These are phyloP conservation scores for Artemisia argyi DNA, from an alignment of 129 eudicot species.

Conservation along the genomic window DNA sequence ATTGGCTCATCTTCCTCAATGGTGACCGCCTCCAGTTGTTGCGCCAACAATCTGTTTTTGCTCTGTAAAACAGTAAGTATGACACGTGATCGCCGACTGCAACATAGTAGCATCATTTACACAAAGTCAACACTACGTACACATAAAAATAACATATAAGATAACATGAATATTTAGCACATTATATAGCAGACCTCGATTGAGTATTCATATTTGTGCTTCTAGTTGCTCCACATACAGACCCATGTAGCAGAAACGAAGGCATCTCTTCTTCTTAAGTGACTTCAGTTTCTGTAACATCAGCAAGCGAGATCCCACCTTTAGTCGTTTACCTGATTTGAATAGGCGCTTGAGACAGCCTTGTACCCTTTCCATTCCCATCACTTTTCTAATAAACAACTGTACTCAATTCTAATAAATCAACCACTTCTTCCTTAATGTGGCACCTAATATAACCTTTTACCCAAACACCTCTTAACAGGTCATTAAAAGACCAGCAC, in stretches of 20 bases:
- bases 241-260: slow-evolving; percentile 72
- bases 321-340: no score
- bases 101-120: slow-evolving; percentile 7
- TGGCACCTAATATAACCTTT: no score
- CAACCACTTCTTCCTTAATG: no score
- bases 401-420: no score
- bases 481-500: no score
- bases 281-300: slow-evolving; percentile 93
- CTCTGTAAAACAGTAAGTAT: slow-evolving; percentile 82
- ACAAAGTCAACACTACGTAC: slow-evolving; percentile 3
- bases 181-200: slow-evolving; percentile 58
- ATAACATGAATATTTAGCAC: neutral
- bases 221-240: slow-evolving; percentile 76
- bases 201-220: slow-evolving; percentile 98
- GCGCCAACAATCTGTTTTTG: slow-evolving; percentile 48
- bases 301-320: slow-evolving; percentile 94
- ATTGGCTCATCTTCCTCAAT: no score
- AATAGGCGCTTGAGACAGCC: no score
- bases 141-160: slow-evolving; percentile 14
- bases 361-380: no score
- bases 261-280: slow-evolving; percentile 89
- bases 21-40: slow-evolving; percentile 34
- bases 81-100: slow-evolving; percentile 88
- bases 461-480: no score
- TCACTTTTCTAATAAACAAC: no score